Conservation (phyloP, 306 rosid species). For the Hylodesmum podocarpum region DNA sequence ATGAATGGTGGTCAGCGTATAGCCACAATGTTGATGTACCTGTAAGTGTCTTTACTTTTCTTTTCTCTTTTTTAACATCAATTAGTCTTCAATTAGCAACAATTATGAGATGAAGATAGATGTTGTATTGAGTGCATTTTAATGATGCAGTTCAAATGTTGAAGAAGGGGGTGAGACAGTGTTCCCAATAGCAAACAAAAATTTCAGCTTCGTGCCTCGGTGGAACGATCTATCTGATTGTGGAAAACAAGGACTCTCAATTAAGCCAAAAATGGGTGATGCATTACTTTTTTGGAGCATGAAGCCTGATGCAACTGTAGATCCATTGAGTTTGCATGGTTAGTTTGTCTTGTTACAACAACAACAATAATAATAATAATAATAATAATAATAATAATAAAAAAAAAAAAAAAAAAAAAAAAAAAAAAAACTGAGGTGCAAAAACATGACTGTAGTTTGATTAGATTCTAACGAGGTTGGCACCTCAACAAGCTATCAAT, state of each 20-base stretch:
- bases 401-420: too few species aligned
- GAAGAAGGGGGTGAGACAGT: conserved; percentile 99
- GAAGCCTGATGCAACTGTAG: conserved; percentile 79
- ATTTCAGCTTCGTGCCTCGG: conserved; percentile 89
- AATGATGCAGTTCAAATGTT: conserved; percentile 73
- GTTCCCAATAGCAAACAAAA: conserved; percentile 82
- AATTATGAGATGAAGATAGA: neutral
- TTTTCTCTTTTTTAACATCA: neutral
- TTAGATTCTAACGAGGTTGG: too few species aligned
- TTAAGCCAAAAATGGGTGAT: conserved; percentile 93
- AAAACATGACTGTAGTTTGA: too few species aligned
- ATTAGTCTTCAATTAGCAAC: neutral
- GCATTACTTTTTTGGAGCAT: conserved; percentile 98
- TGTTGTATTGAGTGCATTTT: neutral
- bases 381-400: too few species aligned
- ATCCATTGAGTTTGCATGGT: conserved; percentile 93
- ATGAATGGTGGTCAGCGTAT: conserved; percentile 90
- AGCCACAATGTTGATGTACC: conserved; percentile 88
- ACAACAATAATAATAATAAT: too few species aligned
- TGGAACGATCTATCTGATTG: conserved; percentile 93
- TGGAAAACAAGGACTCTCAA: conserved; percentile 74
- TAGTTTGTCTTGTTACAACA: too few species aligned
- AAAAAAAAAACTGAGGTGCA: too few species aligned
- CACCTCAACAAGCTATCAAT: too few species aligned
- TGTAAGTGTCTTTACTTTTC: conserved; percentile 52